Evolutionary conservation across 1,284 basidiomycete genomes (phyloP).

Genomic region (Vanrija sp.): DNA sequence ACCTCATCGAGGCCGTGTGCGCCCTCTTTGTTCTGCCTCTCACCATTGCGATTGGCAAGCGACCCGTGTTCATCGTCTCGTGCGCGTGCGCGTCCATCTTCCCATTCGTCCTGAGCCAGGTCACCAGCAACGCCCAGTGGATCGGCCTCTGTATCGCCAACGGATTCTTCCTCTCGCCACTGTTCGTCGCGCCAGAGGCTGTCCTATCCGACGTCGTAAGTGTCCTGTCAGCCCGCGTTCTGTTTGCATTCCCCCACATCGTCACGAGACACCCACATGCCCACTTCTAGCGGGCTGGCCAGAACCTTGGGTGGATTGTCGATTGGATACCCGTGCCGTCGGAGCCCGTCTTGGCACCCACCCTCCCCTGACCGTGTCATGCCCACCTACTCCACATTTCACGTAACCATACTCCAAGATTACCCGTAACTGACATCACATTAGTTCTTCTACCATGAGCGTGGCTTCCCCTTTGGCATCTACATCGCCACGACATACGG

Average conservation of each 20-base stretch:
- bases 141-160: slow-evolving; percentile 14
- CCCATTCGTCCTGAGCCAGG: not conserved
- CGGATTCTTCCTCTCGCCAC: slow-evolving; percentile 22
- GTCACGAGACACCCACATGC: too few relatives aligned
- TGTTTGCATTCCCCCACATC: too few relatives aligned
- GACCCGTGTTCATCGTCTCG: slow-evolving; percentile 22
- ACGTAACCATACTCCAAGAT: too few relatives aligned
- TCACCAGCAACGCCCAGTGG: slow-evolving; percentile 13
- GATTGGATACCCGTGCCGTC: too few relatives aligned
- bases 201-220: slow-evolving; percentile 26
- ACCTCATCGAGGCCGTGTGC: slow-evolving; percentile 22
- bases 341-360: not conserved
- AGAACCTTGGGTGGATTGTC: too few relatives aligned
- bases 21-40: slow-evolving; percentile 22
- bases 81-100: slow-evolving; percentile 5
- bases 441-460: slow-evolving; percentile 32
- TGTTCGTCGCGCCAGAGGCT: slow-evolving; percentile 24
- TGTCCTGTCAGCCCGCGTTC: not conserved
- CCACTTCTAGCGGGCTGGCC: too few relatives aligned
- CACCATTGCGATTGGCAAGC: slow-evolving; percentile 26
- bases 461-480: slow-evolving; percentile 22
- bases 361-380: not conserved
- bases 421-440: not conserved
- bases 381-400: too few relatives aligned
- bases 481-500: slow-evolving; percentile 24